These are phyloP conservation scores for Neostapfia colusana DNA, from an alignment of 176 grass and related monocot genomes.

Conservation along the genomic window DNA sequence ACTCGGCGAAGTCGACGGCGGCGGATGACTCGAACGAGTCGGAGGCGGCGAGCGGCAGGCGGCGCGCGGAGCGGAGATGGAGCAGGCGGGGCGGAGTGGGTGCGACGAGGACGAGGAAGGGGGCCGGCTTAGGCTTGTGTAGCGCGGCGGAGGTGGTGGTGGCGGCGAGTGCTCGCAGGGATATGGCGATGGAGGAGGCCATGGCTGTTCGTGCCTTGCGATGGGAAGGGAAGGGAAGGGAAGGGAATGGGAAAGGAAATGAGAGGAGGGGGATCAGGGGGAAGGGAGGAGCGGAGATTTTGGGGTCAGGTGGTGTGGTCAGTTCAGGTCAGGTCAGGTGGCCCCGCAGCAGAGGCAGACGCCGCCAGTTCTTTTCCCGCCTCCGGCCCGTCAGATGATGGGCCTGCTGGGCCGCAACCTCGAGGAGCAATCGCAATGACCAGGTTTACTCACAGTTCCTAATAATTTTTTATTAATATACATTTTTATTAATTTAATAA, in stretches of 20 bases:
- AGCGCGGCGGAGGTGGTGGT: not conserved
- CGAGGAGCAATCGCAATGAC: too few species aligned
- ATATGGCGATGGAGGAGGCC: slow-evolving; percentile 40
- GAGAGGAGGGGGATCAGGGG: not conserved
- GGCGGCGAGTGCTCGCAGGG: slow-evolving; percentile 42
- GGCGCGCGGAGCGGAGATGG: slow-evolving; percentile 30
- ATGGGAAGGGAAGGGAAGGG: not conserved
- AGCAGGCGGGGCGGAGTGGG: slow-evolving; percentile 18
- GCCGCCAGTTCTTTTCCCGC: too few species aligned
- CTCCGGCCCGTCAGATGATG: too few species aligned
- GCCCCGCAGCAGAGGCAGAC: not conserved
- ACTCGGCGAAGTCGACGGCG: slow-evolving; percentile 37
- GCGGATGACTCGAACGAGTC: slow-evolving; percentile 28
- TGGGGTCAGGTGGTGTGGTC: not conserved
- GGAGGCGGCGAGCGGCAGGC: slow-evolving; percentile 36
- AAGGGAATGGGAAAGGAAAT: not conserved
- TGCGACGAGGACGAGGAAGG: slow-evolving; percentile 40
- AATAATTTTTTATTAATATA: too few species aligned
- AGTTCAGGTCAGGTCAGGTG: too few species aligned
- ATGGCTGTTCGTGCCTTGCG: not conserved
- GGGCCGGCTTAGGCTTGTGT: not conserved
- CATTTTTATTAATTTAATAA: too few species aligned
- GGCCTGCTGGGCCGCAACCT: too few species aligned
- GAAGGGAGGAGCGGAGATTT: not conserved
- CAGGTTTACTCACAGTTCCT: too few species aligned